Conservation (phyloP, 257 asterid species). For the Striga asiatica region DNA sequence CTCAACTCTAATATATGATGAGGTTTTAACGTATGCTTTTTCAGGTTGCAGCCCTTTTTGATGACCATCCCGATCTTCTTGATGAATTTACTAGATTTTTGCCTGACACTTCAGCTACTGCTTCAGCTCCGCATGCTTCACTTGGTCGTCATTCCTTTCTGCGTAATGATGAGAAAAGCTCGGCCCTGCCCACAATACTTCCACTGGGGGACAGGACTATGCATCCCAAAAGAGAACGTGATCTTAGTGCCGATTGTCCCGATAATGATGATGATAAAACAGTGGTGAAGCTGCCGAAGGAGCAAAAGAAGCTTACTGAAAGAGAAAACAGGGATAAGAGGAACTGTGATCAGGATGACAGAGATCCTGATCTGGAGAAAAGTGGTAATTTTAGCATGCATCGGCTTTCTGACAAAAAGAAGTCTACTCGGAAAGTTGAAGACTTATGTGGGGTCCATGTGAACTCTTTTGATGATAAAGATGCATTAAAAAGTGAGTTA, state of each 20-base stretch:
- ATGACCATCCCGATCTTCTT: slow-evolving; percentile 83
- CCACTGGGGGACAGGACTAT: slow-evolving; percentile 54
- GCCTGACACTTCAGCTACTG: slow-evolving; percentile 68
- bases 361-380: slow-evolving; percentile 55
- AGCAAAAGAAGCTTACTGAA: slow-evolving; percentile 66
- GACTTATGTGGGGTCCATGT: slow-evolving; percentile 63
- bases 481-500: slow-evolving; percentile 75
- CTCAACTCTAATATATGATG: neutral
- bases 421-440: slow-evolving; percentile 55
- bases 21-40: slow-evolving; percentile 12
- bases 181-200: slow-evolving; percentile 48
- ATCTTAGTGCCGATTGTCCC: slow-evolving; percentile 69
- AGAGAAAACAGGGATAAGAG: slow-evolving; percentile 68
- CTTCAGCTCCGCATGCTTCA: slow-evolving; percentile 53
- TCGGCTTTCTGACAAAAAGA: slow-evolving; percentile 59
- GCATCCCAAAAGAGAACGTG: slow-evolving; percentile 60
- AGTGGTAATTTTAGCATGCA: slow-evolving; percentile 56
- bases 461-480: slow-evolving; percentile 60
- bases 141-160: slow-evolving; percentile 44
- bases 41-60: slow-evolving; percentile 85
- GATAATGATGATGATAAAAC: slow-evolving; percentile 79
- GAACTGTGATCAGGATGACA: slow-evolving; percentile 60
- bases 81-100: slow-evolving; percentile 92
- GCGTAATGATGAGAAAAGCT: slow-evolving; percentile 78
- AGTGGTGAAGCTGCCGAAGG: slow-evolving; percentile 57